Conservation (phyloP, 2,329 filamentous ascomycete species). For the Alternaria tenuissima region DNA sequence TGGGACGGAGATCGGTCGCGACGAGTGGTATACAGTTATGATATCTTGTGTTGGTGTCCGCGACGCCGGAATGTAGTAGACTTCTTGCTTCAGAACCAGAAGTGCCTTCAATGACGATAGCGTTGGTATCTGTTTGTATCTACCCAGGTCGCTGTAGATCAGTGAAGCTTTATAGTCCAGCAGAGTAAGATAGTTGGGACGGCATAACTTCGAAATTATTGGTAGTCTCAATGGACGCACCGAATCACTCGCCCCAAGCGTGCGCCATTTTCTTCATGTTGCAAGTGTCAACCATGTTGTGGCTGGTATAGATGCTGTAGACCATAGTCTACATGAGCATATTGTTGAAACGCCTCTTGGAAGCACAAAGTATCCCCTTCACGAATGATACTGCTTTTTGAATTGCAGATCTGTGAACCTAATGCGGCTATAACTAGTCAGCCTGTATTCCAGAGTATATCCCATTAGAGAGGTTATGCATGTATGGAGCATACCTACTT, state of each 20-base stretch:
- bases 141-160: background rate
- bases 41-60: background rate
- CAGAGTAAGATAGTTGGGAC: background rate
- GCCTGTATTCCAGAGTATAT: background rate
- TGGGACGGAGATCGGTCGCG: background rate
- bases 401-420: background rate
- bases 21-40: background rate
- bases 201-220: background rate
- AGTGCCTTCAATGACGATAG: background rate
- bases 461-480: background rate
- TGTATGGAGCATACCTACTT: background rate
- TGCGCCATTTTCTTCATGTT: background rate
- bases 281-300: constrained; percentile 10
- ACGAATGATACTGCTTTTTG: background rate
- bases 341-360: background rate
- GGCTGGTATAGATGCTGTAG: constrained; percentile 9
- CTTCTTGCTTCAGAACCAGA: too few species aligned
- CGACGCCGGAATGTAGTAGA: background rate
- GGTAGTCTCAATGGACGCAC: background rate
- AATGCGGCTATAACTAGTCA: background rate
- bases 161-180: background rate
- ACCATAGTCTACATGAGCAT: background rate
- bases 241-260: background rate
- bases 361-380: background rate
- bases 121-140: background rate